Percentiles rank a stretch among this genome's conserved stretches.
These are phyloP conservation scores for Acer yangbiense DNA, from an alignment of 345 rosid species.

Conservation along the genomic window DNA sequence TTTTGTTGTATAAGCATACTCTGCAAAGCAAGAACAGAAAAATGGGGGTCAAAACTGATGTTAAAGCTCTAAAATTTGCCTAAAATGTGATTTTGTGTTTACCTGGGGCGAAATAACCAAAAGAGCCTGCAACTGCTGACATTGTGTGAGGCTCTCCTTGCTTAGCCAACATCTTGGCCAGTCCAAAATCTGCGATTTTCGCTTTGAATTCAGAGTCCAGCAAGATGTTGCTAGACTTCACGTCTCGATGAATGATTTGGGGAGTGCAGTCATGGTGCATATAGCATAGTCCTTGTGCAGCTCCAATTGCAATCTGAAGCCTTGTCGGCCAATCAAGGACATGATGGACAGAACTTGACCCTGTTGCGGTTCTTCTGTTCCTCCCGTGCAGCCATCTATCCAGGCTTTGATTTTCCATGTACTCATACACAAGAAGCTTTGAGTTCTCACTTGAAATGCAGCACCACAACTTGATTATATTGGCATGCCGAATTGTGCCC, in stretches of 20 bases:
- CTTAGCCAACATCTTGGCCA: conserved; percentile 71
- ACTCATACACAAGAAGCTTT: conserved; percentile 91
- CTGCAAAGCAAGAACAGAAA: conserved; percentile 39
- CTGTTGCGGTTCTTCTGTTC: conserved; percentile 31
- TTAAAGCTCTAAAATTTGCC: not conserved
- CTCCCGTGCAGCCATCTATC: conserved; percentile 85
- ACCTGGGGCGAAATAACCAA: conserved; percentile 95
- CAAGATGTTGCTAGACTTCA: conserved; percentile 87
- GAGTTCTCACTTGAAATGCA: conserved; percentile 84
- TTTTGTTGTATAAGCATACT: conserved; percentile 71
- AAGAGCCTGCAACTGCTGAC: conserved; percentile 91
- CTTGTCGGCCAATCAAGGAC: conserved; percentile 65
- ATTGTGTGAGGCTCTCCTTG: conserved; percentile 67
- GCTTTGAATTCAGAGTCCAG: conserved; percentile 76
- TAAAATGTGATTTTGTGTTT: conserved; percentile 15
- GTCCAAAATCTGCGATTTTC: conserved; percentile 87
- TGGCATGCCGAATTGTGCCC: conserved; percentile 75
- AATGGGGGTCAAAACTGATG: not conserved
- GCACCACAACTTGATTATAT: conserved; percentile 82
- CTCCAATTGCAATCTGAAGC: conserved; percentile 77
- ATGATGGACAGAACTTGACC: conserved; percentile 21
- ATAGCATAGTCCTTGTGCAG: conserved; percentile 83
- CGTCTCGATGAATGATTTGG: conserved; percentile 80
- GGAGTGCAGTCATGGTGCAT: conserved; percentile 88
- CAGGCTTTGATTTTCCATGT: conserved; percentile 80